phyloP scores from a whole-genome alignment of 345 rosid genomes.

The Rubroshorea leprosula region DNA sequence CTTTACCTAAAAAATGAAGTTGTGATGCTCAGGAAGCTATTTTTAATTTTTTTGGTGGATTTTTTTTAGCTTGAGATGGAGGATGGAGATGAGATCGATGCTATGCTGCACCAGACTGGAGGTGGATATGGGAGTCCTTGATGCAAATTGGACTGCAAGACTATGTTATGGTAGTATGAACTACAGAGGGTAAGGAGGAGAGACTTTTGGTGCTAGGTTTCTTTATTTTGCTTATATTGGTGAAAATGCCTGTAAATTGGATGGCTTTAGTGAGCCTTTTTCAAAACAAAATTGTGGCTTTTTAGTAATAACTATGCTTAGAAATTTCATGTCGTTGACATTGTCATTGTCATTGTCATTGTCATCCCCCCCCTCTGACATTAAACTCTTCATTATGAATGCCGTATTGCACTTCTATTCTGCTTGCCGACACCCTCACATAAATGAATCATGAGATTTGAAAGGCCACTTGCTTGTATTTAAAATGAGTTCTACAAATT shows the following conservation, averaged over 20 bases:
- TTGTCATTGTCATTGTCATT: too few relatives aligned
- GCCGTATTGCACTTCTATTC: too few relatives aligned
- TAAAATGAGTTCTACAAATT: too few relatives aligned
- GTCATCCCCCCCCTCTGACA: too few relatives aligned
- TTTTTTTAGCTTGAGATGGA: constrained; percentile 74
- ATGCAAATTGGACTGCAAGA: neutral
- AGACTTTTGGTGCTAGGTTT: neutral
- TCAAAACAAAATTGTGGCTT: neutral
- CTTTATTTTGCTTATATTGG: neutral
- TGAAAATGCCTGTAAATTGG: neutral
- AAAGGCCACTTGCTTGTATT: too few relatives aligned
- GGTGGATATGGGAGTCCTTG: constrained; percentile 20
- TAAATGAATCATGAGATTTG: too few relatives aligned
- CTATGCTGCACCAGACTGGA: constrained; percentile 89
- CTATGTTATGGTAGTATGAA: neutral
- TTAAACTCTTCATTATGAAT: too few relatives aligned
- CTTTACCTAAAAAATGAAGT: too few relatives aligned
- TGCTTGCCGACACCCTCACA: too few relatives aligned
- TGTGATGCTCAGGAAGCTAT: too few relatives aligned
- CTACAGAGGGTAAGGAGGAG: neutral
- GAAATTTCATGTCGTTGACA: neutral
- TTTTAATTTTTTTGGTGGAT: neutral
- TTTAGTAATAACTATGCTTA: neutral
- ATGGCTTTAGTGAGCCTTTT: neutral
- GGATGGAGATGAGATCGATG: constrained; percentile 89